Percentiles rank a stretch among this genome's conserved stretches.
Evolutionary conservation across 768 basidiomycete species (phyloP).

Genomic region (Tubosaeta sp.): DNA sequence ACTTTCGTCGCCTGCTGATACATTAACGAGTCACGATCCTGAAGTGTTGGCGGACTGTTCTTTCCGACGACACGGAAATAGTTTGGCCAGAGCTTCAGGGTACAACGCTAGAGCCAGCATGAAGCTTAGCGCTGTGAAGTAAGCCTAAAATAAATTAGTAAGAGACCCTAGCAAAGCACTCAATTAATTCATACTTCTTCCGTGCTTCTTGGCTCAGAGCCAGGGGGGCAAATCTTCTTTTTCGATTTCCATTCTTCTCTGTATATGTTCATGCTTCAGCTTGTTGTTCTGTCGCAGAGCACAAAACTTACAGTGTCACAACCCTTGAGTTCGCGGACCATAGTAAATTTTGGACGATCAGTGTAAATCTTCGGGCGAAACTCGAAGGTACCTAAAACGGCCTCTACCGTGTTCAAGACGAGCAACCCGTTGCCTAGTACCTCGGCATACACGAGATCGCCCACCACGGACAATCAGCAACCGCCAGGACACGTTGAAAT

Average conservation of each 20-base stretch:
- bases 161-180: slow-evolving; percentile 22
- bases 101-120: slow-evolving; percentile 15
- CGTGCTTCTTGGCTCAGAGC: slow-evolving; percentile 29
- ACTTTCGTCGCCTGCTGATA: slow-evolving; percentile 46
- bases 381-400: slow-evolving; percentile 28
- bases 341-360: slow-evolving; percentile 30
- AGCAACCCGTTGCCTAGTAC: slow-evolving; percentile 27
- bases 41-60: slow-evolving; percentile 42
- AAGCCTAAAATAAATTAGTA: slow-evolving; percentile 5
- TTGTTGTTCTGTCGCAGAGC: neutral
- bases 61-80: slow-evolving; percentile 41
- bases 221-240: slow-evolving; percentile 27
- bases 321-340: slow-evolving; percentile 35
- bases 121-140: slow-evolving; percentile 16
- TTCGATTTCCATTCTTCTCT: slow-evolving; percentile 17
- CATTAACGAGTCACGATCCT: slow-evolving; percentile 37
- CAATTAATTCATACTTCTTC: slow-evolving; percentile 30
- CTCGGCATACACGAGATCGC: slow-evolving; percentile 28
- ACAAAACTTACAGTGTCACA: slow-evolving; percentile 12
- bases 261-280: neutral
- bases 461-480: slow-evolving; percentile 5
- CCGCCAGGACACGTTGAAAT: neutral
- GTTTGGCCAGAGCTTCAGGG: slow-evolving; percentile 46
- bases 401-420: slow-evolving; percentile 27
- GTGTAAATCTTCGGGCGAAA: slow-evolving; percentile 28